Evolutionary conservation across 192 early-diverging fungal genomes (phyloP).

Genomic region (Powellomyces hirtus): DNA sequence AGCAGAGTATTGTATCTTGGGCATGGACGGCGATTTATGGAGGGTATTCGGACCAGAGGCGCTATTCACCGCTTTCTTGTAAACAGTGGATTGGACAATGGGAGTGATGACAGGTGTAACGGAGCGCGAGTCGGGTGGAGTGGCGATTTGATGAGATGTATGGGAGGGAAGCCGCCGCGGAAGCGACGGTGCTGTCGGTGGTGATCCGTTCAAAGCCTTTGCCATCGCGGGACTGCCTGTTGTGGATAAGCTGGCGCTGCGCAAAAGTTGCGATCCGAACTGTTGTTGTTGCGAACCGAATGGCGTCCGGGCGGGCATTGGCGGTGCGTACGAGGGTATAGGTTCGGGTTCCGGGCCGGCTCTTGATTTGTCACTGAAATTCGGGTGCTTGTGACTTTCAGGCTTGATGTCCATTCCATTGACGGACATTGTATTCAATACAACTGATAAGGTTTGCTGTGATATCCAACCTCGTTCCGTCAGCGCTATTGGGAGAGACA

Average conservation of each 20-base stretch:
- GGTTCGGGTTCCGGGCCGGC: neutral
- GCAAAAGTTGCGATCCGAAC: too few species aligned
- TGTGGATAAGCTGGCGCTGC: too few species aligned
- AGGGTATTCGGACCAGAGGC: too few species aligned
- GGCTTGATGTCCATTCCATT: neutral
- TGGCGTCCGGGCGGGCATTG: too few species aligned
- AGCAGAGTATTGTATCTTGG: too few species aligned
- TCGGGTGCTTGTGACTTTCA: neutral
- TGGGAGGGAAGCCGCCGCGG: neutral
- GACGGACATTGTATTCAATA: neutral
- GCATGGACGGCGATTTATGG: too few species aligned
- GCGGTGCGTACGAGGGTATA: neutral
- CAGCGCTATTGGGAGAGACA: too few species aligned
- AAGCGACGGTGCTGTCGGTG: neutral
- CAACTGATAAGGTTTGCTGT: neutral
- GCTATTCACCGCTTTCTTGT: too few species aligned
- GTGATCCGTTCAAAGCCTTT: neutral
- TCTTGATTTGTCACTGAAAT: too few species aligned
- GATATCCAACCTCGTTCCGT: neutral
- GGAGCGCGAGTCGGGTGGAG: conserved; percentile 4
- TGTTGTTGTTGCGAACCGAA: too few species aligned
- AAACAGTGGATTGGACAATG: too few species aligned
- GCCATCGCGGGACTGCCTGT: too few species aligned
- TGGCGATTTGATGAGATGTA: neutral
- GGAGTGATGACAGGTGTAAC: neutral